Evolutionary conservation across 495 filamentous ascomycete genomes (phyloP), one percentile per base, ranked within the genome.

Genomic region (Mytilinidion resinicola): DNA sequence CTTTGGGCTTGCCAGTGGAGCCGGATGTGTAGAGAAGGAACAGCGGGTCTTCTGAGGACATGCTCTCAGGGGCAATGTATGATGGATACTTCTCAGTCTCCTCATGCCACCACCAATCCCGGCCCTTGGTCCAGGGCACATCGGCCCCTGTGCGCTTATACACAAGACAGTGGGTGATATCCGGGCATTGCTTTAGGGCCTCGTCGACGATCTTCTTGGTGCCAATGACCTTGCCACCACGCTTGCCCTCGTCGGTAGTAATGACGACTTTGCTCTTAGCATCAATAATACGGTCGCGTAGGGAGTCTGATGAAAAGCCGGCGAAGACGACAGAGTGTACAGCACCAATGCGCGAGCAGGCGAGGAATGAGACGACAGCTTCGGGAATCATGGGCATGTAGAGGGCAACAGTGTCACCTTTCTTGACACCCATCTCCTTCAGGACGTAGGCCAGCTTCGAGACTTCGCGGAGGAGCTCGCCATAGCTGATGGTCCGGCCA

Each of bases 121-220:
- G 84, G 60, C 91, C 92, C 56, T 79, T 70, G 44, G 90, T 96
- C 88, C 84, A 89, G 56, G 91, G 91, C 9, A 97, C 85, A 57
- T 96, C 91, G 54, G 90, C 85, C 56, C 93, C 91, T 48, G 95
- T 97, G 64, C 95, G 90, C 81, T 95, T 95, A 80, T 83, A 97
- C 55, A 97, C 95, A 35, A 97, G 79, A 42, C 86, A 85, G 68
- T 89, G 84, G 35, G 77, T 80, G 51, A 97, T 89, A 64, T 92
- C 89, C 21, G 95, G 93, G 75, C 92, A 96, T 76, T 96, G 89
- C 79, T 93, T 96, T 51, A 99, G 82, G 43, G 93, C 93, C 72
- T 97, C 95, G 67, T 99, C 93, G 54, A 97, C 93, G 71, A 99
- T 97, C 79, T 93, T 93, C 85, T 99, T 97, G 56, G 95, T 97